phyloP scores from a whole-genome alignment of 2,329 filamentous ascomycete species.

The Metarhizium robertsii region DNA sequence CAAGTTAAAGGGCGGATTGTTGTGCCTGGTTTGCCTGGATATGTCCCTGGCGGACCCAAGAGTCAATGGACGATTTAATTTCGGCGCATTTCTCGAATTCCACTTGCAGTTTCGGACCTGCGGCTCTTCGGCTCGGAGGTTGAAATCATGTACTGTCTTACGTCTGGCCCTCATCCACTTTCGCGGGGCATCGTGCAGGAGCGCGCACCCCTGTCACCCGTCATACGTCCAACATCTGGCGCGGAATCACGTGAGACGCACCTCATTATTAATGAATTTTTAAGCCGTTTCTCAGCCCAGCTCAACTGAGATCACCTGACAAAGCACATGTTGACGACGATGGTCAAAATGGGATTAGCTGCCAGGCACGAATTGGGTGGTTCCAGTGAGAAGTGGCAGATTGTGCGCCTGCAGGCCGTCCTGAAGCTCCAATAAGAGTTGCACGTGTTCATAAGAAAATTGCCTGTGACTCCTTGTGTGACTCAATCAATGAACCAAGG shows the following conservation, averaged over 20 bases:
- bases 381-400: too few relatives aligned
- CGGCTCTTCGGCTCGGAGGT: slow-evolving; percentile 1
- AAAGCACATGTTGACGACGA: not conserved
- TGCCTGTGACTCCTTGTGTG: not conserved
- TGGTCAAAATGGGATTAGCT: not conserved
- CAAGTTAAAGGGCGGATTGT: slow-evolving; percentile 4
- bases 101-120: not conserved
- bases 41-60: not conserved
- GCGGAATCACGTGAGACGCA: slow-evolving; percentile 13
- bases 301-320: not conserved
- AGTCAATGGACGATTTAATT: not conserved
- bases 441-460: not conserved
- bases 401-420: too few relatives aligned
- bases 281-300: too few relatives aligned
- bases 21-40: not conserved
- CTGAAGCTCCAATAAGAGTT: not conserved
- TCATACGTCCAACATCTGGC: slow-evolving; percentile 3
- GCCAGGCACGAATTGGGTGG: not conserved
- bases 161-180: not conserved
- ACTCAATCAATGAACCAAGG: not conserved
- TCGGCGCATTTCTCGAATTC: not conserved
- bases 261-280: slow-evolving; percentile 5
- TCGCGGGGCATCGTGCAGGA: slow-evolving; percentile 2
- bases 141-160: too few relatives aligned
- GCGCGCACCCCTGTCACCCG: slow-evolving; percentile 1